Percentiles rank a stretch among this genome's conserved stretches.
These are phyloP conservation scores for Torulaspora delbrueckii DNA, from an alignment of 805 yeast genomes.

Conservation along the genomic window DNA sequence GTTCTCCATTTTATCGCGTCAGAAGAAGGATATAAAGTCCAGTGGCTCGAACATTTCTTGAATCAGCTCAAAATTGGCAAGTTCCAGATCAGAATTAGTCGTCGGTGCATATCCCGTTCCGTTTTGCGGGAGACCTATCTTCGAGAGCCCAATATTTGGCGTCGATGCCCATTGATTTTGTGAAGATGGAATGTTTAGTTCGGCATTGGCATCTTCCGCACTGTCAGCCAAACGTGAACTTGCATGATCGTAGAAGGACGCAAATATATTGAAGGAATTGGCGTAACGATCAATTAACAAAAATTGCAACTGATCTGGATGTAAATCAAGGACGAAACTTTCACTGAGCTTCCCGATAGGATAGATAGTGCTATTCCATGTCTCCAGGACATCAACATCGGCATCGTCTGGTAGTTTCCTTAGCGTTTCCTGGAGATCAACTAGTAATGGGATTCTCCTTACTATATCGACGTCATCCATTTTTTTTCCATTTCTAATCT, in stretches of 20 bases:
- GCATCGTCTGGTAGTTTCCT: constrained; percentile 4
- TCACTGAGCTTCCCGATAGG: constrained; percentile 17
- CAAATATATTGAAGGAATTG: constrained; percentile 20
- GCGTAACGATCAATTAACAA: constrained; percentile 16
- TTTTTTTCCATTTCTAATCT: constrained; percentile 4
- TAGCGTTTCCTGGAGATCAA: constrained; percentile 8
- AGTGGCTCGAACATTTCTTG: constrained; percentile 29
- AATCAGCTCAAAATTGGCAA: constrained; percentile 19
- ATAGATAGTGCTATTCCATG: constrained; percentile 19
- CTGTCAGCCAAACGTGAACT: constrained; percentile 18
- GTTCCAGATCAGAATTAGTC: constrained; percentile 9
- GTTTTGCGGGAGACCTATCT: not conserved
- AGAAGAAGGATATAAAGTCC: constrained; percentile 28
- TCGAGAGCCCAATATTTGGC: not conserved
- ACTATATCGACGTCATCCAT: constrained; percentile 4
- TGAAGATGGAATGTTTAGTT: not conserved
- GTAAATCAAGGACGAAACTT: constrained; percentile 15
- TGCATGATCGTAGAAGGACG: constrained; percentile 27
- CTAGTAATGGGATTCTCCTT: constrained; percentile 6
- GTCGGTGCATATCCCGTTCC: not conserved
- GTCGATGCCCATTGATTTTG: not conserved
- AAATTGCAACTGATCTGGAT: constrained; percentile 12
- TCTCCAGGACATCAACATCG: constrained; percentile 10
- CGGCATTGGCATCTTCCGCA: constrained; percentile 10
- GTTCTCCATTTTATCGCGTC: not conserved